phyloP scores from a whole-genome alignment of 352 stramenopile genomes.

The Plasmopara viticola region DNA sequence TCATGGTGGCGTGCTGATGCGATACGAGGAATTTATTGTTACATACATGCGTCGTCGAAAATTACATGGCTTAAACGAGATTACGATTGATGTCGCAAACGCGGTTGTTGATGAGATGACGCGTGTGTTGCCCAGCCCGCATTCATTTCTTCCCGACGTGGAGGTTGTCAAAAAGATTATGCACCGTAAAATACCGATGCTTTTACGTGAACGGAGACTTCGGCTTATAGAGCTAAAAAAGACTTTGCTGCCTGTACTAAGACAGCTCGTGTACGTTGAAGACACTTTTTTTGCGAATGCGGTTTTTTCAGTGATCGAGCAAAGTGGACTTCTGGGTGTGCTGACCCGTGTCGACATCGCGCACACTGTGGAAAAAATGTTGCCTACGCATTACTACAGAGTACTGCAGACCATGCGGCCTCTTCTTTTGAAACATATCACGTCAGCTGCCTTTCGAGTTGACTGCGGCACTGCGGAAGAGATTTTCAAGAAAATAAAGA shows the following conservation, averaged over 20 bases:
- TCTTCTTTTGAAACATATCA: constrained; percentile 9
- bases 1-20: constrained; percentile 36
- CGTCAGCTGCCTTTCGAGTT: constrained; percentile 16
- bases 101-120: constrained; percentile 39
- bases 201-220: constrained; percentile 33
- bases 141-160: constrained; percentile 39
- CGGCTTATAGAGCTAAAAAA: constrained; percentile 43
- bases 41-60: constrained; percentile 31
- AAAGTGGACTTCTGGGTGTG: constrained; percentile 31
- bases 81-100: constrained; percentile 16
- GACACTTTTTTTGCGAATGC: constrained; percentile 40
- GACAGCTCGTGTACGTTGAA: constrained; percentile 33
- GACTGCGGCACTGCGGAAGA: constrained; percentile 21
- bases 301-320: constrained; percentile 31
- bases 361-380: constrained; percentile 26
- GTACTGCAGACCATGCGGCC: constrained; percentile 23
- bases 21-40: constrained; percentile 55
- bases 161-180: constrained; percentile 35
- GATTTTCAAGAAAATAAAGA: constrained; percentile 21
- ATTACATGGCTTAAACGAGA: constrained; percentile 13
- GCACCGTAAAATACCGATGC: constrained; percentile 24
- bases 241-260: constrained; percentile 32
- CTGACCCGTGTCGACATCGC: constrained; percentile 30
- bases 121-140: constrained; percentile 34
- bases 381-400: constrained; percentile 32